Percentiles rank a stretch among this genome's conserved stretches.
Conservation (phyloP, 352 stramenopile species). For the Pythium diclinum region DNA sequence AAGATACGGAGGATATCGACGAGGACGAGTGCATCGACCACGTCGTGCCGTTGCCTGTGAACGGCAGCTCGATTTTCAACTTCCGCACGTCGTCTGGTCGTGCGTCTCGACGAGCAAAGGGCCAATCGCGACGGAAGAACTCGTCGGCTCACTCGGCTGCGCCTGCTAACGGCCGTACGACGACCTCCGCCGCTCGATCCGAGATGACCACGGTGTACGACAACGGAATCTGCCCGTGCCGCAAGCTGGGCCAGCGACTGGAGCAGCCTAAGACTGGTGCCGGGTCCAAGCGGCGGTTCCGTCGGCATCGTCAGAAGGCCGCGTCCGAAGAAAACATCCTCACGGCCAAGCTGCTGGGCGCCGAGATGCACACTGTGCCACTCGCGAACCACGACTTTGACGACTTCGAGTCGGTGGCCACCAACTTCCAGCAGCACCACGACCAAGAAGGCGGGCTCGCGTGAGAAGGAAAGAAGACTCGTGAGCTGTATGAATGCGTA, state of each 20-base stretch:
- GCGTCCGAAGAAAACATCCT: conserved; percentile 26
- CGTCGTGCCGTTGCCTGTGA: conserved; percentile 19
- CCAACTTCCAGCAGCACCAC: conserved; percentile 15
- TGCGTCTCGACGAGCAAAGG: conserved; percentile 6
- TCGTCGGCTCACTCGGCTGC: conserved; percentile 8
- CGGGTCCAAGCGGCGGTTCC: conserved; percentile 12
- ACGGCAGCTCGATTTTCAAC: background rate
- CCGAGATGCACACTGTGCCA: conserved; percentile 2
- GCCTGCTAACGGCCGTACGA: conserved; percentile 2
- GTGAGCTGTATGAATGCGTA: background rate
- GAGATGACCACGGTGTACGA: conserved; percentile 31
- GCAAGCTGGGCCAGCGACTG: conserved; percentile 55
- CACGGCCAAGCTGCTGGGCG: conserved; percentile 23
- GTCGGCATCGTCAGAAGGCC: conserved; percentile 16
- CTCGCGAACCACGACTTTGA: conserved; percentile 17
- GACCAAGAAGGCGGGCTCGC: conserved; percentile 15
- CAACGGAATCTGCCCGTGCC: conserved; percentile 45
- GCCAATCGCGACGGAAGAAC: conserved; percentile 13
- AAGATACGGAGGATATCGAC: conserved; percentile 10
- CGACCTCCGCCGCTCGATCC: background rate
- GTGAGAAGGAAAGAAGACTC: background rate
- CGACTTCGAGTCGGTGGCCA: conserved; percentile 22
- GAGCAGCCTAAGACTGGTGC: conserved; percentile 34
- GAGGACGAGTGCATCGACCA: conserved; percentile 22
- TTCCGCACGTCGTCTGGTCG: conserved; percentile 11